A percentile compares a stretch with the other conserved stretches of the same genome.
Evolutionary conservation across 441 rosid species (phyloP).

Genomic region (Heliophila coronopifolia): DNA sequence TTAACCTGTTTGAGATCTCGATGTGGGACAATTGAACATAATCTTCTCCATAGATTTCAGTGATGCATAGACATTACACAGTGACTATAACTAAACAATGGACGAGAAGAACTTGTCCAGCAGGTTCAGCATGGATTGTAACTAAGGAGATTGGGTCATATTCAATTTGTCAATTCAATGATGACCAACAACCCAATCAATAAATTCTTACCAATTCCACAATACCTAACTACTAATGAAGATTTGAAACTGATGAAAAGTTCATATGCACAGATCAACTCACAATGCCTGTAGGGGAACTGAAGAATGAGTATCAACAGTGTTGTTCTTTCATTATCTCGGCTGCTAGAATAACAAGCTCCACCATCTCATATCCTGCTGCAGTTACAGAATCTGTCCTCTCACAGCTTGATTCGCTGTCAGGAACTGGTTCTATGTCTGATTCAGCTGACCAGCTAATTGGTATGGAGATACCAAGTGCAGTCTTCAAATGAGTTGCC

Average conservation of each 20-base stretch:
- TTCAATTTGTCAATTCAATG: neutral
- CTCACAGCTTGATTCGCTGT: slow-evolving; percentile 36
- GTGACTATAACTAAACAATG: slow-evolving; percentile 34
- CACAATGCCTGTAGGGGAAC: neutral
- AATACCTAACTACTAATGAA: slow-evolving; percentile 3
- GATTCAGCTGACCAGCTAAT: slow-evolving; percentile 86
- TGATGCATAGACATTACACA: slow-evolving; percentile 51
- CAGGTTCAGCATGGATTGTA: slow-evolving; percentile 28
- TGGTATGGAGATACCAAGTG: slow-evolving; percentile 80
- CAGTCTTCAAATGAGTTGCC: slow-evolving; percentile 79
- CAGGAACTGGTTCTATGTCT: slow-evolving; percentile 39
- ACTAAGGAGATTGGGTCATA: slow-evolving; percentile 23
- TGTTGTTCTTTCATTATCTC: slow-evolving; percentile 43
- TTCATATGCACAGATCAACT: slow-evolving; percentile 15
- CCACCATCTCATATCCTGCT: slow-evolving; percentile 95
- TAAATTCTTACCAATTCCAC: neutral
- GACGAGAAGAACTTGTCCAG: slow-evolving; percentile 19
- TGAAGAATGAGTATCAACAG: slow-evolving; percentile 6
- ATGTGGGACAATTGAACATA: too few species aligned
- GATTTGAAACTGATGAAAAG: neutral
- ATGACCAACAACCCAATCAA: neutral
- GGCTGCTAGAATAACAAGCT: slow-evolving; percentile 79
- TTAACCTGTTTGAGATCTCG: too few species aligned
- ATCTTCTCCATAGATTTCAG: slow-evolving; percentile 30
- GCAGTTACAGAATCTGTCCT: slow-evolving; percentile 70